These are phyloP conservation scores for Kodamaea ohmeri DNA, from an alignment of 1,139 yeast genomes.

Conservation along the genomic window DNA sequence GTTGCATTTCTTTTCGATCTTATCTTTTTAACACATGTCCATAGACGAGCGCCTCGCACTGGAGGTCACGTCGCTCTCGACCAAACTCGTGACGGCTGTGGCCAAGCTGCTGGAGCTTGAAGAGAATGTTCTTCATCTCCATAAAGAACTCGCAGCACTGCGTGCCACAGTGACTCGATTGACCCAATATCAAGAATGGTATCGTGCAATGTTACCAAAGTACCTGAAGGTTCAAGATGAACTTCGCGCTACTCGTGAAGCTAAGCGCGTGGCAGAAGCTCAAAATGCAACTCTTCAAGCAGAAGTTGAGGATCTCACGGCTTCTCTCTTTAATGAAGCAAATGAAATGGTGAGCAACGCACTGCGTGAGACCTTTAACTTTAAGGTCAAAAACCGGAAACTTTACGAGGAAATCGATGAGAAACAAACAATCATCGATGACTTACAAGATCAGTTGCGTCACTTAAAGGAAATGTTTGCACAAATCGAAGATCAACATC, in stretches of 20 bases:
- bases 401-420: constrained; percentile 68
- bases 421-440: constrained; percentile 64
- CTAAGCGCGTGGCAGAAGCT: constrained; percentile 48
- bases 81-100: constrained; percentile 59
- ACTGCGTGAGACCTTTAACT: constrained; percentile 53
- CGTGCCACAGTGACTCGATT: constrained; percentile 20
- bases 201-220: constrained; percentile 28
- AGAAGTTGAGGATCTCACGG: constrained; percentile 77
- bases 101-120: constrained; percentile 57
- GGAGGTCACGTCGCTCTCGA: constrained; percentile 57
- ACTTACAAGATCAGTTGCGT: constrained; percentile 64
- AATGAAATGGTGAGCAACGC: constrained; percentile 77
- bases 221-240: constrained; percentile 33
- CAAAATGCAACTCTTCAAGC: constrained; percentile 58
- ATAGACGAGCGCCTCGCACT: constrained; percentile 43
- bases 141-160: constrained; percentile 30
- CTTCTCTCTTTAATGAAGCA: constrained; percentile 75
- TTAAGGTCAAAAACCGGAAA: constrained; percentile 53
- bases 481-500: constrained; percentile 34
- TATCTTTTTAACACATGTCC: constrained; percentile 4
- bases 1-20: not conserved
- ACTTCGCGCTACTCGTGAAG: constrained; percentile 30
- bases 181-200: constrained; percentile 31
- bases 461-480: constrained; percentile 55
- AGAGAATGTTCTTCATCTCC: constrained; percentile 35